phyloP scores from a whole-genome alignment of 1,284 basidiomycete species.

The Singerocomus inundabilis region DNA sequence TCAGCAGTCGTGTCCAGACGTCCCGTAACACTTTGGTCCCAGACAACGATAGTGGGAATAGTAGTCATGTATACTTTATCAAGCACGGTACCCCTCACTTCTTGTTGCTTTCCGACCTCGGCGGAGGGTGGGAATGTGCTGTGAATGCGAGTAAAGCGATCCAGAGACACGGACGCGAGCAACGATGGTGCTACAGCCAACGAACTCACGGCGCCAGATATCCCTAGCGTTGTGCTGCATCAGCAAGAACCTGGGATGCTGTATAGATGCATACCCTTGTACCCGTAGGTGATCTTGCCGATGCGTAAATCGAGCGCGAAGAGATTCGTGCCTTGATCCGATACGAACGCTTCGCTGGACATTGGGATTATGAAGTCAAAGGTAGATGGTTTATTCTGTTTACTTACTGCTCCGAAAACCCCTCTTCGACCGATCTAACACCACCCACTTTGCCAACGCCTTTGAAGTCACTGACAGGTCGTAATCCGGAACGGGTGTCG shows the following conservation, averaged over 20 bases:
- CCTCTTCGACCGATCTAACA: conserved; percentile 59
- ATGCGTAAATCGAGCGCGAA: conserved; percentile 75
- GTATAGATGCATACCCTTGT: conserved; percentile 54
- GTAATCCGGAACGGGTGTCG: conserved; percentile 72
- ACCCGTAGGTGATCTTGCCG: conserved; percentile 68
- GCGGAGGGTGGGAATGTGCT: conserved; percentile 57
- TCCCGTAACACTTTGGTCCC: conserved; percentile 44
- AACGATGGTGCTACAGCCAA: conserved; percentile 52
- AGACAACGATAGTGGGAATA: conserved; percentile 59
- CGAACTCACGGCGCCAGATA: conserved; percentile 68
- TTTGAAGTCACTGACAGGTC: conserved; percentile 70
- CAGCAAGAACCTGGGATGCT: conserved; percentile 1
- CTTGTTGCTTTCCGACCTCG: conserved; percentile 51
- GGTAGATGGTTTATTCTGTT: not conserved
- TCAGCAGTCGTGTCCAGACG: conserved; percentile 8
- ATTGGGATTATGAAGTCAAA: conserved; percentile 1
- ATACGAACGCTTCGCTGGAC: conserved; percentile 71
- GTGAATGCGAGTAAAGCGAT: conserved; percentile 75
- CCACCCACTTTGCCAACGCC: conserved; percentile 65
- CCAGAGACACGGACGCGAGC: conserved; percentile 61
- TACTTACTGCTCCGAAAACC: conserved; percentile 67
- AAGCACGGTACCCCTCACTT: conserved; percentile 64
- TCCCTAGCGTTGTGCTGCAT: conserved; percentile 40
- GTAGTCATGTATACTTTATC: conserved; percentile 70
- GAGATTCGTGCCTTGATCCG: conserved; percentile 70